Base-by-base conservation (phyloP, 352 stramenopile genomes). In the Globisporangium nagaii region DNA sequence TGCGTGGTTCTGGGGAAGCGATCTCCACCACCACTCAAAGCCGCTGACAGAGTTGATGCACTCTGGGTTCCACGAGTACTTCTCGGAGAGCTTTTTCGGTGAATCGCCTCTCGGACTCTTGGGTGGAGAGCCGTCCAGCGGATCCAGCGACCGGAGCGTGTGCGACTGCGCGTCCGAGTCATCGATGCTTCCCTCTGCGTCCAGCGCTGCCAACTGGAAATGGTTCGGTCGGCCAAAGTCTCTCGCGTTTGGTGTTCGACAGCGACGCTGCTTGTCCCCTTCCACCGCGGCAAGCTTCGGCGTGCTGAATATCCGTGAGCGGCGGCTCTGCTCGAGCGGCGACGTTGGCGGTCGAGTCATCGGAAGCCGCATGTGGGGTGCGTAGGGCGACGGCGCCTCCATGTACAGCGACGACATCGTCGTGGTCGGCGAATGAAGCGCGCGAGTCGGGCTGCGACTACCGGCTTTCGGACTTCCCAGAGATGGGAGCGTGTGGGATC, bases 1-100 rank as follows among this genome's bases (percentile, higher is more conserved):
- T 0, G 71, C 32, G 50, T 92, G 79, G 40, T 86, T 69, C 39
- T 73, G 67, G 11, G 81, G 81, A 0, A 92, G 62, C 24, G 81
- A 88, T 5, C 81, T 66, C 81, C 81, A 90, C 76, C 75, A 92
- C 81, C 81, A 92, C 50, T 89, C 76, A 53, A 90, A 90, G 3
- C 81, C 76, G 46, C 76, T 88, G 20, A 87, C 81, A 0, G 75
- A 88, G 40, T 86, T 86, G 35, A 92, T 85, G 41, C 71, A 81
- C 31, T 89, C 75, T 4, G 79, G 75, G 48, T 86, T 83, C 79
- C 79, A 89, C 31, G 70, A 79, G 52, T 80, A 84, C 48, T 84
- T 86, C 7, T 87, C 68, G 0, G 73, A 84, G 3, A 84, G 32
- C 52, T 75, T 70, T 36, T 79, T 79, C 5, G 51, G 61, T 10